phyloP scores from a whole-genome alignment of 495 filamentous ascomycete genomes.

The Annulohypoxylon nitens region DNA sequence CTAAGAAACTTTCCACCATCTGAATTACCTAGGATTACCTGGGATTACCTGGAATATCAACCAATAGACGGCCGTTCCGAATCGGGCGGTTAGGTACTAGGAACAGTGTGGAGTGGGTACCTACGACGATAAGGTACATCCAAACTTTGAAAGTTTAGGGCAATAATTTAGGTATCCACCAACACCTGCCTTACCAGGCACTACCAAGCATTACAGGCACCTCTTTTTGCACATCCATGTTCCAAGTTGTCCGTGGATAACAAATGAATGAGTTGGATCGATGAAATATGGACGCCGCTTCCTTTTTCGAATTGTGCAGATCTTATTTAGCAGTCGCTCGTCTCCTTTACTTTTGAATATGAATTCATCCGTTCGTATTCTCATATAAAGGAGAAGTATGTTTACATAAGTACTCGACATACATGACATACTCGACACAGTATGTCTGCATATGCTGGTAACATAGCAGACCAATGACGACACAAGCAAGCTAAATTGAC shows the following conservation, averaged over 20 bases:
- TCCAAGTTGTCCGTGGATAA: too few relatives aligned
- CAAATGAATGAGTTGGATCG: not conserved
- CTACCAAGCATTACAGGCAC: not conserved
- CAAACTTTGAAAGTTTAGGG: slow-evolving; percentile 2
- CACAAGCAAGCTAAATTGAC: slow-evolving; percentile 2
- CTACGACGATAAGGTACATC: slow-evolving; percentile 9
- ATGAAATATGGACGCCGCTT: not conserved
- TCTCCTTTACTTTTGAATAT: not conserved
- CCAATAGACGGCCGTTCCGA: slow-evolving; percentile 44
- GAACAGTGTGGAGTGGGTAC: slow-evolving; percentile 19
- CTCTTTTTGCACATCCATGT: not conserved
- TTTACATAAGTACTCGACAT: not conserved
- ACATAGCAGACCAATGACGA: slow-evolving; percentile 31
- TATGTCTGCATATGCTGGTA: not conserved
- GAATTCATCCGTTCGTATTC: not conserved
- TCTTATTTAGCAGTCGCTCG: not conserved
- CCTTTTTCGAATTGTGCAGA: not conserved
- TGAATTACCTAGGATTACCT: slow-evolving; percentile 11
- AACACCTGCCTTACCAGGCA: slow-evolving; percentile 13
- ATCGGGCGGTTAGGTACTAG: slow-evolving; percentile 34
- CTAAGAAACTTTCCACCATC: slow-evolving; percentile 31
- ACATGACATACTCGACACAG: not conserved
- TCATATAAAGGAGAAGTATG: not conserved
- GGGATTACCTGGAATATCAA: not conserved
- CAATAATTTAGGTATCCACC: slow-evolving; percentile 10